These are phyloP conservation scores for Durotheca rogersii DNA, from an alignment of 495 filamentous ascomycete species.

Conservation along the genomic window DNA sequence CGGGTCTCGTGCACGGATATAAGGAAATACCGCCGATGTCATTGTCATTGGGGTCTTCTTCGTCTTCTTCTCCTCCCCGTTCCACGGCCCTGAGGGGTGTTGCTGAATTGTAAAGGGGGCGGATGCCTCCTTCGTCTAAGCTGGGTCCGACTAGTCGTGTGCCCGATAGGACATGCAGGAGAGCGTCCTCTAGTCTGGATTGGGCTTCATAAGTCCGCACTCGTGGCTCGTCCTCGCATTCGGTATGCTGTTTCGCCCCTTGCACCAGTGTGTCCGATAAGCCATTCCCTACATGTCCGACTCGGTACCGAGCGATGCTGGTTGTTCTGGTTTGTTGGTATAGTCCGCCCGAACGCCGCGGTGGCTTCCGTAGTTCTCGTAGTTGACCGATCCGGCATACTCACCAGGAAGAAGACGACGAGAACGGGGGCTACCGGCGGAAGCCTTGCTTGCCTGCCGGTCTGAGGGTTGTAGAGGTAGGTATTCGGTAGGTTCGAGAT, in stretches of 20 bases:
- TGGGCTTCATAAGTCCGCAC: conserved; percentile 8
- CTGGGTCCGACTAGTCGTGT: neutral
- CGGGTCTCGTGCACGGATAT: conserved; percentile 56
- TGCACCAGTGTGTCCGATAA: conserved; percentile 1
- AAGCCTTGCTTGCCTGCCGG: conserved; percentile 42
- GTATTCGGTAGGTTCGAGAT: conserved; percentile 51
- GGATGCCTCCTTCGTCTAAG: conserved; percentile 4
- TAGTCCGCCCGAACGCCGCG: no score
- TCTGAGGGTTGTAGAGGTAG: conserved; percentile 41
- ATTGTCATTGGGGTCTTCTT: conserved; percentile 47
- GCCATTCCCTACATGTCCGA: conserved; percentile 19
- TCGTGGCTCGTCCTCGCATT: conserved; percentile 4
- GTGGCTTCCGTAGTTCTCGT: no score
- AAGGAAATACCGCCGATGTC: conserved; percentile 55
- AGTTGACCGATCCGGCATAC: conserved; percentile 45
- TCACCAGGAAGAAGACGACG: conserved; percentile 65
- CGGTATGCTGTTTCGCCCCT: conserved; percentile 10
- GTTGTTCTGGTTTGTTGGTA: conserved; percentile 30
- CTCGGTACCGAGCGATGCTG: conserved; percentile 13
- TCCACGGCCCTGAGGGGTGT: conserved; percentile 39
- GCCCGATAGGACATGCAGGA: neutral
- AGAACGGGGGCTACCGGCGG: conserved; percentile 34
- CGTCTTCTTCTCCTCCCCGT: no score
- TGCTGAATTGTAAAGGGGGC: conserved; percentile 27
- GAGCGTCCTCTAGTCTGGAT: conserved; percentile 11